Base-by-base conservation (phyloP, 2,329 filamentous ascomycete species). In the Alternaria viburni region DNA sequence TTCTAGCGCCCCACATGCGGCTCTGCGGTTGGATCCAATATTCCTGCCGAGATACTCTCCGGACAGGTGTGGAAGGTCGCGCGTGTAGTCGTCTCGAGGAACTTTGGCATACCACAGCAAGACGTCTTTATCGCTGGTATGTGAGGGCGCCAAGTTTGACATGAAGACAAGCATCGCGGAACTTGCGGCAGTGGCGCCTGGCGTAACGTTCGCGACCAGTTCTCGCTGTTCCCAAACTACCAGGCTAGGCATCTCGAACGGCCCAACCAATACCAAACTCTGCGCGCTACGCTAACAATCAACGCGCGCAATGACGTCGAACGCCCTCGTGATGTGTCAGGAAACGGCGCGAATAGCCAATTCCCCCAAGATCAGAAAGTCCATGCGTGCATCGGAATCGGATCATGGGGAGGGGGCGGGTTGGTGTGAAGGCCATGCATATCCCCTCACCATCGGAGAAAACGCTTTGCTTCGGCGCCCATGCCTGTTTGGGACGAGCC, bases 1-100 rank as follows among this genome's bases (percentile, higher is more conserved):
- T 72, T 75, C 70, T 75, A 74, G 71, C 60, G 68, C 58, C 67
- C 71, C 72, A 73, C 72, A 66, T 74, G 71, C 62, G 70, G 70
- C 71, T 75, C 71, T 74, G 67, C 62, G 62, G 51, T 56, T 54
- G 41, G 50, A 43, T 54, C 70, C 68, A 62, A 69, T 25, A 68
- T 65, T 69, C 59, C 23, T 52, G 30, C 51, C 72, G 64, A 62
- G 21, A 59, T 62, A 57, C 54, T 45, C 55, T 49, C 57, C 55
- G 57, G 32, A 46, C 43, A 45, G 19, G n/a, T 23, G 32, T 46
- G 57, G 45, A 45, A 59, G 61, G 32, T 45, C 59, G 44, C 25
- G 57, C 49, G 50, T 46, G 51, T 47, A 15, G 44, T 41, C 26
- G 30, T 30, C 21, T 55, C 32, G 41, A 54, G 36, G 17, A n/a